Conservation (phyloP, 2,329 filamentous ascomycete species). For the Tolypocladium cylindrosporum region DNA sequence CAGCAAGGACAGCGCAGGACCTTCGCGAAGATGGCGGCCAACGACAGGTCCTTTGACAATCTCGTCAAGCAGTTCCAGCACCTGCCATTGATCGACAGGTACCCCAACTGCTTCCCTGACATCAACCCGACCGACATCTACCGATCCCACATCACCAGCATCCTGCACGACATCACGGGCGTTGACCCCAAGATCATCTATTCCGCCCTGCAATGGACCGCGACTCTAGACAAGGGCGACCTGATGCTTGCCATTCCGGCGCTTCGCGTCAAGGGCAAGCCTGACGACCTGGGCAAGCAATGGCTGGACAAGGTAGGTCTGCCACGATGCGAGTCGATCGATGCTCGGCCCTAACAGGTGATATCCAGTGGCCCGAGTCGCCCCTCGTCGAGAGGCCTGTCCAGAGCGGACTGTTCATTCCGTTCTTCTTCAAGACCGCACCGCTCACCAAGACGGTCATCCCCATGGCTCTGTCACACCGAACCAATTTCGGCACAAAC, state of each 20-base stretch:
- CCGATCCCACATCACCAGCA: conserved; percentile 5
- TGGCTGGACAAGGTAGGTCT: conserved; percentile 5
- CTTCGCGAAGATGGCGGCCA: conserved; percentile 2
- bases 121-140: conserved; percentile 6
- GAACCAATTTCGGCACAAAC: conserved; percentile 3
- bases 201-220: conserved; percentile 5
- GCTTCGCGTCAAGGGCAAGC: conserved; percentile 6
- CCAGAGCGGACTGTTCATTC: conserved; percentile 3
- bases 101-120: conserved; percentile 4
- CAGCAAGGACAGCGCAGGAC: neutral
- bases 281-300: conserved; percentile 4
- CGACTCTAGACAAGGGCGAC: conserved; percentile 5
- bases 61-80: conserved; percentile 2
- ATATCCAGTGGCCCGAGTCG: conserved; percentile 4
- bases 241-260: conserved; percentile 5
- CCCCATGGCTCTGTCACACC: conserved; percentile 5
- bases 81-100: conserved; percentile 3
- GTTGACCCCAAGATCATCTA: conserved; percentile 5
- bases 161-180: conserved; percentile 5
- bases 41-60: conserved; percentile 3
- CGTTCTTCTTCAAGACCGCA: conserved; percentile 4
- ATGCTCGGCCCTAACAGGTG: neutral
- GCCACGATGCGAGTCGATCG: too few species aligned
- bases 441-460: conserved; percentile 5
- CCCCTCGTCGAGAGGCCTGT: conserved; percentile 6